A percentile compares a stretch with the other conserved stretches of the same genome.
Conservation (phyloP, 495 filamentous ascomycete species). For the Xylaria telfairii region DNA sequence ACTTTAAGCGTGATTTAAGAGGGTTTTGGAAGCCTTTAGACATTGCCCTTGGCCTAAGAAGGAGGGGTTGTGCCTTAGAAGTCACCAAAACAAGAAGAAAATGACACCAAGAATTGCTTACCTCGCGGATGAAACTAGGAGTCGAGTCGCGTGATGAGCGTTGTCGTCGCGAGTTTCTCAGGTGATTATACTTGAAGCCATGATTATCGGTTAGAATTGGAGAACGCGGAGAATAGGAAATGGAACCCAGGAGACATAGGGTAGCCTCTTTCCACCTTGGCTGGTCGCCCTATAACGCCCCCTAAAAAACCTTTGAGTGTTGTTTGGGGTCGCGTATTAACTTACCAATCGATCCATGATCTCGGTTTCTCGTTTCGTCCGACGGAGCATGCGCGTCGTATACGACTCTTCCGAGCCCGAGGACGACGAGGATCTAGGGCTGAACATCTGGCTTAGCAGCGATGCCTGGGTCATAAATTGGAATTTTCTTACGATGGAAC, state of each 20-base stretch:
- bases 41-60: too few species aligned
- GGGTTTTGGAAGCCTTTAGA: too few species aligned
- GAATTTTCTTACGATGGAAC: background rate
- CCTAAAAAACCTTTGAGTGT: too few species aligned
- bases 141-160: too few species aligned
- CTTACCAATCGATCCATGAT: slow-evolving; percentile 2
- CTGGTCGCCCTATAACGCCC: too few species aligned
- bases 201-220: background rate
- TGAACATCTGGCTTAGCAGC: slow-evolving; percentile 4
- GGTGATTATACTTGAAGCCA: background rate
- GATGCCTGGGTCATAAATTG: background rate
- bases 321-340: background rate
- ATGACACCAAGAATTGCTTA: too few species aligned
- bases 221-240: background rate
- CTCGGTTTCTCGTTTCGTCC: background rate
- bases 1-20: too few species aligned
- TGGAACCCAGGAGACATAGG: background rate
- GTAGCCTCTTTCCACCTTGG: too few species aligned
- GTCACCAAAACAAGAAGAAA: too few species aligned
- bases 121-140: too few species aligned
- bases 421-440: background rate
- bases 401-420: slow-evolving; percentile 17
- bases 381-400: slow-evolving; percentile 14
- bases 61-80: too few species aligned
- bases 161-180: background rate